phyloP scores from a whole-genome alignment of 768 basidiomycete genomes.

The Tubosaeta sp. region DNA sequence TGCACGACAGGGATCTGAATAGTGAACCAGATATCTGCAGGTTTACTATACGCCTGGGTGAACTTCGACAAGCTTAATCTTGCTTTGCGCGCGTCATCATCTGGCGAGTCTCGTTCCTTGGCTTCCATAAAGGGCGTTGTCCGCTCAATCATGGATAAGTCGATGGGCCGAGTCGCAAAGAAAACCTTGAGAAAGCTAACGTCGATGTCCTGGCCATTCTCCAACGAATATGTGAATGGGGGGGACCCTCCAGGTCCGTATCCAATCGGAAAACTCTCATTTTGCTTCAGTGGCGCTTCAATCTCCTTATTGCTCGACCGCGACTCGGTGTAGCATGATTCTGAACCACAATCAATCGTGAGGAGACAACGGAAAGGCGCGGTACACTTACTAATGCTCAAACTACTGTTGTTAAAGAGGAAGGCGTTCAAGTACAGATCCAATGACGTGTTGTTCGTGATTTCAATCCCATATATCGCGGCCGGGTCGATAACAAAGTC shows the following conservation, averaged over 20 bases:
- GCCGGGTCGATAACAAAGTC: slow-evolving; percentile 22
- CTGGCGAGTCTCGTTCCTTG: not conserved
- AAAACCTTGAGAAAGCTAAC: slow-evolving; percentile 44
- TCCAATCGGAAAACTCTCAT: slow-evolving; percentile 32
- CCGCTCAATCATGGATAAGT: slow-evolving; percentile 34
- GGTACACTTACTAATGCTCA: slow-evolving; percentile 30
- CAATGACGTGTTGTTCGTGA: slow-evolving; percentile 6
- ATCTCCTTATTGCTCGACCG: not conserved
- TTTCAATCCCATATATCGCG: slow-evolving; percentile 30
- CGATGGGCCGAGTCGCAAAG: slow-evolving; percentile 33
- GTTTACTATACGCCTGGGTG: not conserved
- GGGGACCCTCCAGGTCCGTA: slow-evolving; percentile 32
- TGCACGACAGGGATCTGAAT: slow-evolving; percentile 16
- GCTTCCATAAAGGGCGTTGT: slow-evolving; percentile 26
- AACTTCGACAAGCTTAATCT: not conserved
- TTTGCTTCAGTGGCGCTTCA: slow-evolving; percentile 6
- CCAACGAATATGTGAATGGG: slow-evolving; percentile 6
- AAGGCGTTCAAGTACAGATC: slow-evolving; percentile 37
- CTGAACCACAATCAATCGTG: slow-evolving; percentile 2
- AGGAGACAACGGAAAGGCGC: not conserved
- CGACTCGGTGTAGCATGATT: slow-evolving; percentile 1
- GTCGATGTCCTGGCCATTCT: slow-evolving; percentile 30
- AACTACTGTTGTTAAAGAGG: slow-evolving; percentile 40
- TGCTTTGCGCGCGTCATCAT: not conserved
- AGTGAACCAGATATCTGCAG: slow-evolving; percentile 16